Conservation (phyloP, 768 basidiomycete genomes). For the Tylopilus sp. region DNA sequence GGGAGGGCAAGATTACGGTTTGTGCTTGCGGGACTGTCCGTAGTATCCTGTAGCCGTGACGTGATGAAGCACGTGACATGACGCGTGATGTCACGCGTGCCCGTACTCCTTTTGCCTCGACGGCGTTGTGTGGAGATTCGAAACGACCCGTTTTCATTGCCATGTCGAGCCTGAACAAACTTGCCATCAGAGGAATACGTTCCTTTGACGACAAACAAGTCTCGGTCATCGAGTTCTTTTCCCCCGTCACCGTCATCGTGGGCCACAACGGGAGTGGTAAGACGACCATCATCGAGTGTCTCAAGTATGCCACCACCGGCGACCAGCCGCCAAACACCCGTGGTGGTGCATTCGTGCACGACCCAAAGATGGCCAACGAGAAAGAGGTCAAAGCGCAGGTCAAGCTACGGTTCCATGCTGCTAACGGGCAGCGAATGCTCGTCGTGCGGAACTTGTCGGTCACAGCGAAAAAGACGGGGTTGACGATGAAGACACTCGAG, state of each 20-base stretch:
- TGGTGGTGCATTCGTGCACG: conserved; percentile 98
- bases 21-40: no score
- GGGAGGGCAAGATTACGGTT: no score
- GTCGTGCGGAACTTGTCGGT: conserved; percentile 90
- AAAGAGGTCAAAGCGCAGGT: conserved; percentile 99
- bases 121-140: no score
- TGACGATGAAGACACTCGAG: conserved; percentile 98
- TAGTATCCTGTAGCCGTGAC: no score
- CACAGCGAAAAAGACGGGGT: conserved; percentile 85
- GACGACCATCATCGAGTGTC: conserved; percentile 98
- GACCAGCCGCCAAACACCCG: conserved; percentile 97
- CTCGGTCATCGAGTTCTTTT: conserved; percentile 94
- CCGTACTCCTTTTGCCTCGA: no score
- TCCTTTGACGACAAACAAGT: conserved; percentile 96
- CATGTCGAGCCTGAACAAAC: conserved; percentile 86
- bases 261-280: conserved; percentile 99
- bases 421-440: conserved; percentile 87
- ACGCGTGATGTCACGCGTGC: not conserved
- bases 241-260: conserved; percentile 96
- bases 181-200: conserved; percentile 91
- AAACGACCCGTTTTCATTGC: no score
- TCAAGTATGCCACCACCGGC: conserved; percentile 98
- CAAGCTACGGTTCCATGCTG: conserved; percentile 87
- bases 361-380: conserved; percentile 99
- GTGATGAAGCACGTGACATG: not conserved